Evolutionary conservation across 192 early-diverging fungal genomes (phyloP).

Genomic region (Backusella westeae): DNA sequence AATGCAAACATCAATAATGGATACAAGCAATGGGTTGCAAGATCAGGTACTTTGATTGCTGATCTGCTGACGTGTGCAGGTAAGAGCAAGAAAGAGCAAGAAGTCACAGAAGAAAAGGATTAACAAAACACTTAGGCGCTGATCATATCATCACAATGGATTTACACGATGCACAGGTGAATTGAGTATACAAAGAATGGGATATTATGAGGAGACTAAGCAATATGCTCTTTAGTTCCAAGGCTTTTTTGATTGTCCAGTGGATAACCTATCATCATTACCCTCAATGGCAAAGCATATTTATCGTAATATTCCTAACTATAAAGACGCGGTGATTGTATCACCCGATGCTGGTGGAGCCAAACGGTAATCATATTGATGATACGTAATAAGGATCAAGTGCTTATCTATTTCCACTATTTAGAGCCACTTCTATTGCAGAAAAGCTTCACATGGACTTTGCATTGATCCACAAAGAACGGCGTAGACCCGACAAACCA

Average conservation of each 20-base stretch:
- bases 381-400: not conserved
- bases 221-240: slow-evolving; percentile 46
- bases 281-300: slow-evolving; percentile 91
- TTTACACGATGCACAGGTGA: slow-evolving; percentile 84
- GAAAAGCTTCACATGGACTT: slow-evolving; percentile 95
- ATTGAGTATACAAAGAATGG: not conserved
- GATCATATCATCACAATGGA: slow-evolving; percentile 98
- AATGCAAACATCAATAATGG: slow-evolving; percentile 24
- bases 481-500: slow-evolving; percentile 59
- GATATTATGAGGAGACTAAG: not conserved
- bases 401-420: not conserved
- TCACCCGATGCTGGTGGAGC: slow-evolving; percentile 98
- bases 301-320: slow-evolving; percentile 79
- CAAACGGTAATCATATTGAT: slow-evolving; percentile 64
- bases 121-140: slow-evolving; percentile 51
- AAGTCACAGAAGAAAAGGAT: not conserved
- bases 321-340: slow-evolving; percentile 86
- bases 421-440: slow-evolving; percentile 78
- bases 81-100: slow-evolving; percentile 15
- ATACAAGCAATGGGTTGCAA: slow-evolving; percentile 87
- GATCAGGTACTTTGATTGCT: slow-evolving; percentile 87
- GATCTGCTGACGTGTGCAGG: slow-evolving; percentile 85
- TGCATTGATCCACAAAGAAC: slow-evolving; percentile 96
- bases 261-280: slow-evolving; percentile 88
- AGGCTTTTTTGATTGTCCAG: slow-evolving; percentile 93